Conservation (phyloP, 139 green algal species). For the Edaphochlamys debaryana region DNA sequence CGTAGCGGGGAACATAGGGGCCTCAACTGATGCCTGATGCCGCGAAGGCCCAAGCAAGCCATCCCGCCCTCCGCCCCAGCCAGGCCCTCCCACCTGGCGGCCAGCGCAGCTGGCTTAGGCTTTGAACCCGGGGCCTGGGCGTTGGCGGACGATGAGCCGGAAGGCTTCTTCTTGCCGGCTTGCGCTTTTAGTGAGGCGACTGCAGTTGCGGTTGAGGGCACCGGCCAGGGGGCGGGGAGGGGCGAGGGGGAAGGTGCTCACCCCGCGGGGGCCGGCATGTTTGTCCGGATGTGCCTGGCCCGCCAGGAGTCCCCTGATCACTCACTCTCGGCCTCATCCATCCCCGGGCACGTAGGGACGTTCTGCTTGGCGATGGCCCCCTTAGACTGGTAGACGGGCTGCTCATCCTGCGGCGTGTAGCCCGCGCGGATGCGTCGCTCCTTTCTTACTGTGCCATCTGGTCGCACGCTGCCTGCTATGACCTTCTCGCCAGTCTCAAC, state of each 20-base stretch:
- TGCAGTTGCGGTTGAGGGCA: too few relatives aligned
- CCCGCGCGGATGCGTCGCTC: constrained; percentile 80
- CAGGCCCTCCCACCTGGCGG: not conserved
- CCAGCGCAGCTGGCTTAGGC: constrained; percentile 10
- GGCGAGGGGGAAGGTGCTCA: too few relatives aligned
- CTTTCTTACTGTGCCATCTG: constrained; percentile 61
- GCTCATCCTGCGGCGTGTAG: constrained; percentile 90
- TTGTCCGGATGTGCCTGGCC: too few relatives aligned
- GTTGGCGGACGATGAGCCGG: too few relatives aligned
- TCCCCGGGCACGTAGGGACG: constrained; percentile 69
- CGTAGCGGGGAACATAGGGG: too few relatives aligned
- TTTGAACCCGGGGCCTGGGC: not conserved
- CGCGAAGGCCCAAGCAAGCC: too few relatives aligned
- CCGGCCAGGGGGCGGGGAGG: not conserved
- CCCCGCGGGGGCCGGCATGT: too few relatives aligned
- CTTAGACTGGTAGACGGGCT: constrained; percentile 71
- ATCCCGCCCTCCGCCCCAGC: too few relatives aligned
- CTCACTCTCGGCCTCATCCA: constrained; percentile 55
- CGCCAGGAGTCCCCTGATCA: too few relatives aligned
- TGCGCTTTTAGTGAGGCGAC: constrained; percentile 1
- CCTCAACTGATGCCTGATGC: too few relatives aligned
- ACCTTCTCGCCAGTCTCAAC: constrained; percentile 38
- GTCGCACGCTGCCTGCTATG: constrained; percentile 19
- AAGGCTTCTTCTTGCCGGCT: constrained; percentile 2
- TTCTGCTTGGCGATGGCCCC: constrained; percentile 43